phyloP scores from a whole-genome alignment of 371 early-diverging fungal species.

The Mortierella sp. region DNA sequence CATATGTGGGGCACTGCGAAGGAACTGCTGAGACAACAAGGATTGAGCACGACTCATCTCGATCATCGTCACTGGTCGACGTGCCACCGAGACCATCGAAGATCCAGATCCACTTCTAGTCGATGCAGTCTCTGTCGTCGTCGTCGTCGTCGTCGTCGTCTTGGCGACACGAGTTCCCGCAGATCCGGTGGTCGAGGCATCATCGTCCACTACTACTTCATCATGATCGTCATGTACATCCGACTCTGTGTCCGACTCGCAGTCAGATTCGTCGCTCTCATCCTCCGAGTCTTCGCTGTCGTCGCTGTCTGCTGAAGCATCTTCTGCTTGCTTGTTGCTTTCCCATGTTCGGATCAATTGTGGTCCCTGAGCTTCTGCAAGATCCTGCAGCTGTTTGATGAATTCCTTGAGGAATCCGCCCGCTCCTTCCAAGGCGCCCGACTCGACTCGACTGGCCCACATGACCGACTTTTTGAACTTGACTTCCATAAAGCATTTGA shows the following conservation, averaged over 20 bases:
- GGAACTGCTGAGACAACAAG: conserved; percentile 25
- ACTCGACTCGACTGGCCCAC: conserved; percentile 36
- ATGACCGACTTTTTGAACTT: conserved; percentile 42
- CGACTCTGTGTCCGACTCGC: no score
- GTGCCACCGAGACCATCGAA: neutral
- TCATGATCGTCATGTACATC: no score
- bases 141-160: neutral
- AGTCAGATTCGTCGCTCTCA: no score
- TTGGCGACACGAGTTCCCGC: neutral
- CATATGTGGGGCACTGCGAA: conserved; percentile 6
- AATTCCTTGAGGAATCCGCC: conserved; percentile 32
- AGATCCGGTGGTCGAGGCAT: neutral
- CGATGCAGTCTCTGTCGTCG: neutral
- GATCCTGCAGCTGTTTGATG: conserved; percentile 19
- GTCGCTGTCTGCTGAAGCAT: neutral
- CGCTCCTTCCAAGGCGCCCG: conserved; percentile 31
- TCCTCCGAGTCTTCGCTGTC: no score
- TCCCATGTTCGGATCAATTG: conserved; percentile 1
- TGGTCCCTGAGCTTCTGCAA: conserved; percentile 13
- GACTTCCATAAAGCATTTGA: conserved; percentile 46
- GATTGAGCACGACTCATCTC: conserved; percentile 34
- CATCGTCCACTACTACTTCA: no score
- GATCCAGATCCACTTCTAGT: neutral
- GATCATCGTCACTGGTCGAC: no score
- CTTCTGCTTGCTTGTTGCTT: neutral